A percentile compares a stretch with the other conserved stretches of the same genome.
These are phyloP conservation scores for Lasiodiplodia theobromae DNA, from an alignment of 2,329 filamentous ascomycete species.

Conservation along the genomic window DNA sequence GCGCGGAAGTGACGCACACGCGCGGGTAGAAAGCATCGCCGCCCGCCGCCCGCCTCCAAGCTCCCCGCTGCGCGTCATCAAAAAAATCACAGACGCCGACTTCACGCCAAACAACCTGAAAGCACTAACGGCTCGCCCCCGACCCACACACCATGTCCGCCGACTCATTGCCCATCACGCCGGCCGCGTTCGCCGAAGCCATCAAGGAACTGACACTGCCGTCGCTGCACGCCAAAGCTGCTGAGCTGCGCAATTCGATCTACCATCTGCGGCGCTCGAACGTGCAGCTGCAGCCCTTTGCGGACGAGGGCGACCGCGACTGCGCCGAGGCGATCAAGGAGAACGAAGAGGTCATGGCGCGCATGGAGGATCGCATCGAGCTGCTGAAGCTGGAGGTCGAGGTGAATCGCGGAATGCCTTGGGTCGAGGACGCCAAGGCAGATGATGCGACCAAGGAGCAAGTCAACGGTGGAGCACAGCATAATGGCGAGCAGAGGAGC, in stretches of 20 bases:
- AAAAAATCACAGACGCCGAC: background rate
- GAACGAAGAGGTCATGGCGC: slow-evolving; percentile 71
- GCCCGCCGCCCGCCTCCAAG: background rate
- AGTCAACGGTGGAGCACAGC: slow-evolving; percentile 25
- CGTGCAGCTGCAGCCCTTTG: slow-evolving; percentile 73
- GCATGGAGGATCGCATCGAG: slow-evolving; percentile 71
- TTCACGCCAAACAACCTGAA: background rate
- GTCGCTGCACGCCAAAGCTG: slow-evolving; percentile 74
- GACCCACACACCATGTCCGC: slow-evolving; percentile 62
- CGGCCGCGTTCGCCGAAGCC: slow-evolving; percentile 70
- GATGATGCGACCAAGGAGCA: slow-evolving; percentile 30
- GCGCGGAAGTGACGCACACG: slow-evolving; percentile 23
- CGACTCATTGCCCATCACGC: slow-evolving; percentile 66
- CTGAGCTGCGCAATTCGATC: slow-evolving; percentile 78
- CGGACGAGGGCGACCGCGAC: slow-evolving; percentile 70
- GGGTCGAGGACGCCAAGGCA: slow-evolving; percentile 48
- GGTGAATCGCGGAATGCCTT: slow-evolving; percentile 62
- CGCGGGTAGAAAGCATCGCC: slow-evolving; percentile 11
- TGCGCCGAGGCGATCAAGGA: slow-evolving; percentile 77
- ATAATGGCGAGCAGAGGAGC: slow-evolving; percentile 4
- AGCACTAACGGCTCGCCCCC: background rate
- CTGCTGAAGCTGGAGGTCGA: slow-evolving; percentile 71
- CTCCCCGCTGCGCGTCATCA: slow-evolving; percentile 22
- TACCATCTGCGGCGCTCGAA: slow-evolving; percentile 77
- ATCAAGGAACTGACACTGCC: slow-evolving; percentile 71